Evolutionary conservation across 352 stramenopile genomes (phyloP).

Genomic region (Peronospora farinosa): DNA sequence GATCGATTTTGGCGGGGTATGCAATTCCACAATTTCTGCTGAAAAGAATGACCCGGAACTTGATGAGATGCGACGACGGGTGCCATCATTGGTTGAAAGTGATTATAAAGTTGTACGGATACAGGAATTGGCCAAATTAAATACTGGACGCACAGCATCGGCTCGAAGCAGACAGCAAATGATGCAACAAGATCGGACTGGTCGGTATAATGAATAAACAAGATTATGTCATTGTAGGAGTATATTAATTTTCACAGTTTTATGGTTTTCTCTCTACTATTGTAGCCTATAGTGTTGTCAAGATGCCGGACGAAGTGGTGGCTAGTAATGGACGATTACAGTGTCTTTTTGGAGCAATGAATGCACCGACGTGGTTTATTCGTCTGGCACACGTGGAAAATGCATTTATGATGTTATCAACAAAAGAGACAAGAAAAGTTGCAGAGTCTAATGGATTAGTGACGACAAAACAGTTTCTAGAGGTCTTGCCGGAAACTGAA

Average conservation of each 20-base stretch:
- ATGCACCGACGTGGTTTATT: conserved; percentile 67
- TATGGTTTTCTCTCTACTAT: neutral
- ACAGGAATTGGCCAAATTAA: conserved; percentile 50
- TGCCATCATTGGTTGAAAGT: conserved; percentile 28
- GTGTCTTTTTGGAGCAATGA: conserved; percentile 46
- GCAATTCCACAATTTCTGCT: conserved; percentile 3
- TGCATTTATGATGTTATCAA: conserved; percentile 63
- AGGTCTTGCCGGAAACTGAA: conserved; percentile 36
- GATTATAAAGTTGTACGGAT: conserved; percentile 54
- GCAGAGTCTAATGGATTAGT: conserved; percentile 6
- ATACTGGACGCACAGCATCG: conserved; percentile 19
- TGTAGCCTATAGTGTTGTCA: conserved; percentile 60
- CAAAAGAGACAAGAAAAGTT: conserved; percentile 28
- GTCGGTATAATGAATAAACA: conserved; percentile 10
- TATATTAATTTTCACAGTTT: neutral
- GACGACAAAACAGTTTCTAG: conserved; percentile 29
- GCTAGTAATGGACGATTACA: conserved; percentile 48
- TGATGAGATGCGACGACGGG: conserved; percentile 21
- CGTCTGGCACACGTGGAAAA: conserved; percentile 63
- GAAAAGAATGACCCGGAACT: conserved; percentile 7
- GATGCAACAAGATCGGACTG: conserved; percentile 39
- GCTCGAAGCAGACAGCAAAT: conserved; percentile 24
- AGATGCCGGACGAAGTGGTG: conserved; percentile 75
- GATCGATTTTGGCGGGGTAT: conserved; percentile 41
- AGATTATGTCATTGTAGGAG: too few relatives aligned